A percentile compares a stretch with the other conserved stretches of the same genome.
Evolutionary conservation across 1,284 basidiomycete species (phyloP).

Genomic region (Cryptococcus deneoformans): DNA sequence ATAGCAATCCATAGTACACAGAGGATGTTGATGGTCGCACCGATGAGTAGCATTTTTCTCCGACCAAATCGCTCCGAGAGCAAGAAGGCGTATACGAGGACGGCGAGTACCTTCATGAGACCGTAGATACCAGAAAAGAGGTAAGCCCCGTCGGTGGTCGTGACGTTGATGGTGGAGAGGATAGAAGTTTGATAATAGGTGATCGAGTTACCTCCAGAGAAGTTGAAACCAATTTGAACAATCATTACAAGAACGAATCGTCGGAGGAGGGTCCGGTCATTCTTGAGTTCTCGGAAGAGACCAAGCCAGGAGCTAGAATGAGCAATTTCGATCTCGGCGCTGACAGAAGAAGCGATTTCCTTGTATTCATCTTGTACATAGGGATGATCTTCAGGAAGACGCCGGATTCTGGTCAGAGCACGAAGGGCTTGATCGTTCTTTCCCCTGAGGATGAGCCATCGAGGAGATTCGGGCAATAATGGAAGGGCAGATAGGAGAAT

Average conservation of each 20-base stretch:
- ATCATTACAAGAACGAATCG: conserved; percentile 4
- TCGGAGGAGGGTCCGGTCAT: conserved; percentile 4
- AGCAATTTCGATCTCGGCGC: neutral
- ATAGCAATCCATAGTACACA: conserved; percentile 13
- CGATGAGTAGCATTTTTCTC: conserved; percentile 10
- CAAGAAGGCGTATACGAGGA: conserved; percentile 15
- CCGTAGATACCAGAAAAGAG: conserved; percentile 19
- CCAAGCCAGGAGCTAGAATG: conserved; percentile 6
- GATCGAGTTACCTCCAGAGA: conserved; percentile 16
- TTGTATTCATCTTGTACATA: too few relatives aligned
- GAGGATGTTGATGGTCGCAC: conserved; percentile 11
- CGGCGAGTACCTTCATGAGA: conserved; percentile 15
- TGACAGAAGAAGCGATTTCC: too few relatives aligned
- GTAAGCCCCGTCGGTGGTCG: conserved; percentile 8
- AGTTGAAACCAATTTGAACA: conserved; percentile 15
- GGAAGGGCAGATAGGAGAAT: too few relatives aligned
- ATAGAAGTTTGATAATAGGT: conserved; percentile 13
- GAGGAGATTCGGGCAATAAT: too few relatives aligned
- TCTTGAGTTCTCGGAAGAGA: neutral
- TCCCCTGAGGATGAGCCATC: too few relatives aligned
- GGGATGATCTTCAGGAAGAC: too few relatives aligned
- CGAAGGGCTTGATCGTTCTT: too few relatives aligned
- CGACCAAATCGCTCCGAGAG: conserved; percentile 11
- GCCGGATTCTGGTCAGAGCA: too few relatives aligned
- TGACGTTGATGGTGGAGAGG: conserved; percentile 10